phyloP scores from a whole-genome alignment of 768 basidiomycete genomes.

The Collybia sordida region DNA sequence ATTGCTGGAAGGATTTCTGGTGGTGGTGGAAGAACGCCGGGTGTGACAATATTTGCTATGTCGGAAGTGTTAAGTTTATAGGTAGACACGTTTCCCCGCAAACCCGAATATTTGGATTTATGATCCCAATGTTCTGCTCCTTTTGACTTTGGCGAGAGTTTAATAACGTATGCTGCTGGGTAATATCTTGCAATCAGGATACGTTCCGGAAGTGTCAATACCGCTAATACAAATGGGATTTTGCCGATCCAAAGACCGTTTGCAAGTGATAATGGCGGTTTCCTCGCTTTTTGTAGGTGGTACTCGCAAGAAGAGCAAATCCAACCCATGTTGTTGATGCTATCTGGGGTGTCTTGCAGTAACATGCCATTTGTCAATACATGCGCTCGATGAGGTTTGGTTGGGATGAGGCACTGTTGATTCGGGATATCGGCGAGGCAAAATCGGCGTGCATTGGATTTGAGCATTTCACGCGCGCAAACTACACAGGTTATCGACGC shows the following conservation, averaged over 20 bases:
- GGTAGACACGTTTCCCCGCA: conserved; percentile 7
- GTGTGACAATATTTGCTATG: not conserved
- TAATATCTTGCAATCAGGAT: conserved; percentile 25
- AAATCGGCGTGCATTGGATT: too few species aligned
- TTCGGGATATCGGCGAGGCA: too few species aligned
- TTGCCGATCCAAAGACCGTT: conserved; percentile 35
- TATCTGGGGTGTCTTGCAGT: too few species aligned
- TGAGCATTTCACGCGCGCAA: too few species aligned
- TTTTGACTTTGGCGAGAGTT: conserved; percentile 11
- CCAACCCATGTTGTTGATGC: too few species aligned
- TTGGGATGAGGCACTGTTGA: too few species aligned
- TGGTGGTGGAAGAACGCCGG: not conserved
- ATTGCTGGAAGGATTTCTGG: not conserved
- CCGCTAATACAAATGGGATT: conserved; percentile 18
- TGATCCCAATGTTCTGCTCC: not conserved
- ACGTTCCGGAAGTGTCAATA: conserved; percentile 27
- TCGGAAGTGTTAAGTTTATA: conserved; percentile 1
- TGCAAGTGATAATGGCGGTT: conserved; percentile 21
- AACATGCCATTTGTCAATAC: too few species aligned
- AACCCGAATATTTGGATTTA: not conserved
- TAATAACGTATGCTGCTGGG: conserved; percentile 21
- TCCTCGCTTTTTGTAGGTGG: not conserved
- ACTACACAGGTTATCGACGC: too few species aligned
- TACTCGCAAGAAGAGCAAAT: not conserved
- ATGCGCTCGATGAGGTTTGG: too few species aligned